Evolutionary conservation across 768 basidiomycete species (phyloP), one percentile per base, ranked within the genome.

Genomic region (Lactarius tabidus): DNA sequence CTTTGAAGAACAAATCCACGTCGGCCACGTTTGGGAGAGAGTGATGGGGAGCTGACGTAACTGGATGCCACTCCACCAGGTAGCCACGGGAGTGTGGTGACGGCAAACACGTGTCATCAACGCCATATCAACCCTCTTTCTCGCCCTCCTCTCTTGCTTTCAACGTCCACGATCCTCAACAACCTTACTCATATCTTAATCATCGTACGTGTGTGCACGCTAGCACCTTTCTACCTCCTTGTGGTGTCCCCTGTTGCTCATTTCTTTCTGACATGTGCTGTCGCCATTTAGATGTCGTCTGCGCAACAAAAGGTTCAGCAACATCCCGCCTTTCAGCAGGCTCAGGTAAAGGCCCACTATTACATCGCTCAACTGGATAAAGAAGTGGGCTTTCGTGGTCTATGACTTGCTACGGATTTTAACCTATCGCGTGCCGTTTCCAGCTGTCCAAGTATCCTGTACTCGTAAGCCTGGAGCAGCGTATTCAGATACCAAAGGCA

Each of bases 341-440:
- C 85, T 29, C 87, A 90, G 78, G 87, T 85, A 75, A 91, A 89
- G 82, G 90, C 87, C 67, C 81, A 81, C 71, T 85, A 89, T 79
- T 93, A 97, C 75, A 78, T 93, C 73, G 79, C 75, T 77, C 91
- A 95, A 82, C 89, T 98, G 73, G 96, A 98, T 82, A 97, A 97
- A 77, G 95, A 98, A 90, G 95, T 94, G 52, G 43, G 85, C 79
- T 12, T 23, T 54, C n/a, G 23, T 38, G 36, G 26, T 28, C 53
- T 31, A 67, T n/a, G 55, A 36, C 57, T 35, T 35, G 20, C 52
- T 17, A 31, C n/a, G 17, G 12, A 23, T 52, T 41, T 26, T n/a
- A 3, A 56, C 55, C 55, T 36, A 23, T 57, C 57, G 17, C 57
- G 54, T 35, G 29, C n/a, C 41, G 29, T 54, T 38, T 63, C 48